Evolutionary conservation across 2,329 filamentous ascomycete species (phyloP).

Genomic region (Claviceps sp.): DNA sequence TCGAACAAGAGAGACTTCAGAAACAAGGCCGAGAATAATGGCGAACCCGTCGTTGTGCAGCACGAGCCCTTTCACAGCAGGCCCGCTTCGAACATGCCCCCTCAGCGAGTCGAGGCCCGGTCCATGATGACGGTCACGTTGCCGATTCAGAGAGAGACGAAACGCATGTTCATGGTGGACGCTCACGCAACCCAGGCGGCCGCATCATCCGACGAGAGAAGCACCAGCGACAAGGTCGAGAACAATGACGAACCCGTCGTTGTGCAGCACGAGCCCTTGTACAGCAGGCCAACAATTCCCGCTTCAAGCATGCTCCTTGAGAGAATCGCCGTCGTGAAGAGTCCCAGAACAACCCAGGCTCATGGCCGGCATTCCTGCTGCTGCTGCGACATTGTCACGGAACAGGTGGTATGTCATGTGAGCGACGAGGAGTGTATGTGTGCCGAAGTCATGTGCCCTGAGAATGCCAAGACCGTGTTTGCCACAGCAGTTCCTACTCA

Average conservation of each 20-base stretch:
- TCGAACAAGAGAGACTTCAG: too few relatives aligned
- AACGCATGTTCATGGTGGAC: not conserved
- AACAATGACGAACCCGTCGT: not conserved
- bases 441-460: constrained; percentile 7
- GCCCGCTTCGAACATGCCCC: not conserved
- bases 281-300: not conserved
- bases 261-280: not conserved
- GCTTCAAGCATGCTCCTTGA: not conserved
- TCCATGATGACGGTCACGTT: not conserved
- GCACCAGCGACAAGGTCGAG: not conserved
- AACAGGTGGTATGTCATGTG: constrained; percentile 10
- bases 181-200: not conserved
- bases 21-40: not conserved
- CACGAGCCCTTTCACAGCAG: not conserved
- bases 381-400: constrained; percentile 10
- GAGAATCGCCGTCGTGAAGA: not conserved
- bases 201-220: not conserved
- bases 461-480: constrained; percentile 2
- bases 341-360: not conserved
- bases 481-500: not conserved
- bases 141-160: not conserved
- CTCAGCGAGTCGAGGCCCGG: not conserved
- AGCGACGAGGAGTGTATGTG: constrained; percentile 11
- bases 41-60: not conserved
- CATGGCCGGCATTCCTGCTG: constrained; percentile 8